Evolutionary conservation across 139 green algal genomes (phyloP).

Genomic region (Closterium sp.): DNA sequence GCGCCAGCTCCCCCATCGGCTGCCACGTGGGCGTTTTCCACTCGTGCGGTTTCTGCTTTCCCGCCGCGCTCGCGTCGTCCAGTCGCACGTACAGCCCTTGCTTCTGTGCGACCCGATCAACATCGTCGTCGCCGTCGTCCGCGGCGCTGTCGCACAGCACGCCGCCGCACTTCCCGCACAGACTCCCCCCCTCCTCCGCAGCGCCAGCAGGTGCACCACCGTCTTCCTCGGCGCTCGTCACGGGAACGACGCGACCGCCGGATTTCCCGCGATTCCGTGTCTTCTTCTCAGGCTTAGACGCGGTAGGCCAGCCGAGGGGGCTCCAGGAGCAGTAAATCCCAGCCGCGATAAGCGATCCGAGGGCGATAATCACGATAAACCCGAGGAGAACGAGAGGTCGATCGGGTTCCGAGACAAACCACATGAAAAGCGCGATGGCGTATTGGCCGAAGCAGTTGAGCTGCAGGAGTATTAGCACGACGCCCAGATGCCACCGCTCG

Average conservation of each 20-base stretch:
- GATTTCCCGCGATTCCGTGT: background rate
- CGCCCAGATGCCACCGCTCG: conserved; percentile 35
- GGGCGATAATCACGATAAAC: background rate
- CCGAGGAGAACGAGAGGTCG: conserved; percentile 8
- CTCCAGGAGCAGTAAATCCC: conserved; percentile 17
- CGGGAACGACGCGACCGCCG: background rate
- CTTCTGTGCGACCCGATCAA: background rate
- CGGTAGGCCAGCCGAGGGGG: conserved; percentile 8
- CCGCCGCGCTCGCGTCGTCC: background rate
- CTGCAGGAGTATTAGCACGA: conserved; percentile 23
- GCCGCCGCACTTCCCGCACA: background rate
- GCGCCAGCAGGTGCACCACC: background rate
- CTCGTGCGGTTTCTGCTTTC: background rate
- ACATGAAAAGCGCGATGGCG: conserved; percentile 16
- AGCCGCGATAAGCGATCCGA: conserved; percentile 1
- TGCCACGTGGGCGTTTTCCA: conserved; percentile 2
- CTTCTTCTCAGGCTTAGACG: background rate
- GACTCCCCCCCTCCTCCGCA: background rate
- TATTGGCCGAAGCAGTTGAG: conserved; percentile 28
- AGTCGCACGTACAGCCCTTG: background rate
- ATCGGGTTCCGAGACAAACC: background rate
- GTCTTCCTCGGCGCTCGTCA: background rate
- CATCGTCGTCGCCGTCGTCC: background rate
- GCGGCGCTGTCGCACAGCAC: background rate
- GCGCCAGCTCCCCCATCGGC: background rate